Percentiles rank a stretch among this genome's conserved stretches.
These are phyloP conservation scores for Marchantia polymorpha DNA, from an alignment of 225 moss, liverwort and hornwort species.

Conservation along the genomic window DNA sequence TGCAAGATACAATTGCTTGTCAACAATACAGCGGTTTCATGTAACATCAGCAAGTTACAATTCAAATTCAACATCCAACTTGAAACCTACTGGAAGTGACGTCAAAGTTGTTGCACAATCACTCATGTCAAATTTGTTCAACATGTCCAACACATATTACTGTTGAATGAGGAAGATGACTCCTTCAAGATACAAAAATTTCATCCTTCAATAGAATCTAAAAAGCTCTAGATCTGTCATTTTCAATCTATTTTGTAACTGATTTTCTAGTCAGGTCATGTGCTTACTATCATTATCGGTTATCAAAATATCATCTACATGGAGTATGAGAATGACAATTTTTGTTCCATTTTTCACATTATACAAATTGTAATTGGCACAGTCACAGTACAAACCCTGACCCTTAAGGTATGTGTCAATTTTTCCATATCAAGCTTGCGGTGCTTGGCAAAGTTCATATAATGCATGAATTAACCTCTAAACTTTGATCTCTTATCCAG, in stretches of 20 bases:
- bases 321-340: not conserved
- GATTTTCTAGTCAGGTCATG: not conserved
- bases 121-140: no score
- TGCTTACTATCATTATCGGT: not conserved
- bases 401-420: not conserved
- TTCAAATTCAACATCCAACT: not conserved
- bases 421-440: no score
- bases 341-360: not conserved
- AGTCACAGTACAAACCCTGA: not conserved
- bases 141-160: no score
- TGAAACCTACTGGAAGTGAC: not conserved
- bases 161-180: no score
- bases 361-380: not conserved
- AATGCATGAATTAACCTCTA: no score
- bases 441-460: no score
- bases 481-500: no score
- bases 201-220: not conserved
- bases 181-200: not conserved
- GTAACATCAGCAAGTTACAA: not conserved
- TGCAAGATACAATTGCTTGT: not conserved
- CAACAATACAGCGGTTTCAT: not conserved
- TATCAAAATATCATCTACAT: not conserved
- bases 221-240: not conserved
- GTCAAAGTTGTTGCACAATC: no score
- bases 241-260: not conserved